phyloP scores from a whole-genome alignment of 495 filamentous ascomycete genomes.

The Neurospora discreta region DNA sequence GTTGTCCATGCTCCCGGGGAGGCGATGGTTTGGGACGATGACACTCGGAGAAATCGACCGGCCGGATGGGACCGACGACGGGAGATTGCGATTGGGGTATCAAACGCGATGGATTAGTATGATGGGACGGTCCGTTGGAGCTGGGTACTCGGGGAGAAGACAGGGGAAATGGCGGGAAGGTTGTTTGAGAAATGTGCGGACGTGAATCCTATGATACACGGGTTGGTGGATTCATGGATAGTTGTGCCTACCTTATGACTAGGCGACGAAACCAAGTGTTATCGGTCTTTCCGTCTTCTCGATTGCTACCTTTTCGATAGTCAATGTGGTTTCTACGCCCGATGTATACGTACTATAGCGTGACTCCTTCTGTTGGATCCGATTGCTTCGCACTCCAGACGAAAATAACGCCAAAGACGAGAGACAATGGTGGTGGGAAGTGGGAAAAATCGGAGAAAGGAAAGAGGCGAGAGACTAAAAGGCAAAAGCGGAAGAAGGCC shows the following conservation, averaged over 20 bases:
- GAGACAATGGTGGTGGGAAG: background rate
- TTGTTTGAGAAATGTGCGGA: background rate
- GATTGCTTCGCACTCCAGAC: constrained; percentile 4
- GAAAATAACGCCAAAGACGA: constrained; percentile 1
- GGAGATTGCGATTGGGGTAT: background rate
- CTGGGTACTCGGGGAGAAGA: background rate
- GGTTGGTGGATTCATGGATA: background rate
- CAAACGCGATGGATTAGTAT: background rate
- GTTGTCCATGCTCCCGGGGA: background rate
- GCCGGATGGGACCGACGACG: background rate
- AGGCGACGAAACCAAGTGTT: background rate
- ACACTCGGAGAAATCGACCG: background rate
- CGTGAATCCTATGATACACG: background rate
- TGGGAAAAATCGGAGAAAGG: background rate
- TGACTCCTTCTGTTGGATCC: background rate
- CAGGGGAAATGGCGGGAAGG: background rate
- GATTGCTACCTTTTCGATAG: background rate
- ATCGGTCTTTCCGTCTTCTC: background rate
- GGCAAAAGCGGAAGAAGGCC: background rate
- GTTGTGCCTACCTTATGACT: background rate
- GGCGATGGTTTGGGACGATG: background rate
- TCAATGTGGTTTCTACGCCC: constrained; percentile 3
- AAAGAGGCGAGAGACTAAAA: background rate
- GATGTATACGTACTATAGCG: background rate
- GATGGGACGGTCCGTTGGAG: background rate